A percentile compares a stretch with the other conserved stretches of the same genome.
These are phyloP conservation scores for Eucalyptus pauciflora DNA, from an alignment of 345 rosid genomes.

Conservation along the genomic window DNA sequence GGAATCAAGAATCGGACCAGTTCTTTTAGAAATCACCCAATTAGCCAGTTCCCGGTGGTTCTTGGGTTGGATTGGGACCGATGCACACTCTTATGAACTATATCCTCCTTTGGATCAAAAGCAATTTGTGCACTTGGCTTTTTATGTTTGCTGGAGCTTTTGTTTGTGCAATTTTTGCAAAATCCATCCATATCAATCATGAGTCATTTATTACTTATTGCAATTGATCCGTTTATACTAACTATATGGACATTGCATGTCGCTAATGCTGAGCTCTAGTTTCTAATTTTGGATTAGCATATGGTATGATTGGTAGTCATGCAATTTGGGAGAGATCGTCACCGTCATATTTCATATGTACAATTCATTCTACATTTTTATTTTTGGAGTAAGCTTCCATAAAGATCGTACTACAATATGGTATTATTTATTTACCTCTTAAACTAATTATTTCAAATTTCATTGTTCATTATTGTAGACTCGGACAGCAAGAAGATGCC, in stretches of 20 bases:
- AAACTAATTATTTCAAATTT: background rate
- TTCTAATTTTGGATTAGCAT: background rate
- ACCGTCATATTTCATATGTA: background rate
- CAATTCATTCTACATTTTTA: background rate
- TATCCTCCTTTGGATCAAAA: background rate
- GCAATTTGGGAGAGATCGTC: background rate
- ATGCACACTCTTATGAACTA: background rate
- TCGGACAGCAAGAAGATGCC: background rate
- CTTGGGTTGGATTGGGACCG: fast-evolving
- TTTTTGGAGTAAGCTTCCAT: background rate
- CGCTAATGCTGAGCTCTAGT: background rate
- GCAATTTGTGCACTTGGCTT: background rate
- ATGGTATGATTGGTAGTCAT: background rate
- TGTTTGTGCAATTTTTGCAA: background rate
- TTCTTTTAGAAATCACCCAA: no score
- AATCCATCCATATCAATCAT: background rate
- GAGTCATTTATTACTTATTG: background rate
- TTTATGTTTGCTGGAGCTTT: background rate
- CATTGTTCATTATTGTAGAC: background rate
- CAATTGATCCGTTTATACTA: background rate
- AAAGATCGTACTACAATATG: background rate
- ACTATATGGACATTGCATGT: background rate
- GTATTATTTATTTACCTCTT: background rate
- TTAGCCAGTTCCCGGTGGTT: no score
- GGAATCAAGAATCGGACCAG: fast-evolving